phyloP scores from a whole-genome alignment of 192 early-diverging fungal species.

The Cetraspora pellucida region DNA sequence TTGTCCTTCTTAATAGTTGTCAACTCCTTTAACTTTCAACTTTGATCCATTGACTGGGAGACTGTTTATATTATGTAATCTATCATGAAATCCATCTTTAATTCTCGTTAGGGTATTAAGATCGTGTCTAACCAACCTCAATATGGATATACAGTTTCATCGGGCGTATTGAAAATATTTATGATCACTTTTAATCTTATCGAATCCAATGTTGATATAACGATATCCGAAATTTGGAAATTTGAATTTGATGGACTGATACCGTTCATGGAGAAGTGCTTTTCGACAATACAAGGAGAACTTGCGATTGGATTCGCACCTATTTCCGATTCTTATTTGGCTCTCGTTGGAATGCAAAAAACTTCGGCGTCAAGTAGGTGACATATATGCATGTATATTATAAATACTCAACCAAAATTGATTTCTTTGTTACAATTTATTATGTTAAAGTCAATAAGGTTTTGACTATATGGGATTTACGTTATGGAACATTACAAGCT shows the following conservation, averaged over 20 bases:
- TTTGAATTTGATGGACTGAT: background rate
- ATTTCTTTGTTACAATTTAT: background rate
- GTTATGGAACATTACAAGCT: background rate
- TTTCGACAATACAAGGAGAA: background rate
- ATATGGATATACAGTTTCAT: background rate
- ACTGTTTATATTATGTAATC: background rate
- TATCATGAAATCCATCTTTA: background rate
- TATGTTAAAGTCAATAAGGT: background rate
- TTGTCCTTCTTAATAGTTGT: background rate
- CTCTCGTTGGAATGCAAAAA: background rate
- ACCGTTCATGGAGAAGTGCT: background rate
- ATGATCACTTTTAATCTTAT: background rate
- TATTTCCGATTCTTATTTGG: background rate
- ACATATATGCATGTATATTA: background rate
- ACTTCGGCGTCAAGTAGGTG: background rate
- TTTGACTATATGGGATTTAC: background rate
- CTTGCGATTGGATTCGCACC: background rate
- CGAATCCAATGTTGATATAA: background rate
- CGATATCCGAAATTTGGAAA: background rate
- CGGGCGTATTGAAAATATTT: background rate
- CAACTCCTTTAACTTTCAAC: background rate
- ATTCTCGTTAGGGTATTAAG: background rate
- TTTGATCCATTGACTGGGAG: background rate
- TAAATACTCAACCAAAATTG: background rate
- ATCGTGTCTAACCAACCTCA: background rate